Evolutionary conservation across 164 flowering plant genomes (phyloP).

Genomic region (Chimonanthus praecox): DNA sequence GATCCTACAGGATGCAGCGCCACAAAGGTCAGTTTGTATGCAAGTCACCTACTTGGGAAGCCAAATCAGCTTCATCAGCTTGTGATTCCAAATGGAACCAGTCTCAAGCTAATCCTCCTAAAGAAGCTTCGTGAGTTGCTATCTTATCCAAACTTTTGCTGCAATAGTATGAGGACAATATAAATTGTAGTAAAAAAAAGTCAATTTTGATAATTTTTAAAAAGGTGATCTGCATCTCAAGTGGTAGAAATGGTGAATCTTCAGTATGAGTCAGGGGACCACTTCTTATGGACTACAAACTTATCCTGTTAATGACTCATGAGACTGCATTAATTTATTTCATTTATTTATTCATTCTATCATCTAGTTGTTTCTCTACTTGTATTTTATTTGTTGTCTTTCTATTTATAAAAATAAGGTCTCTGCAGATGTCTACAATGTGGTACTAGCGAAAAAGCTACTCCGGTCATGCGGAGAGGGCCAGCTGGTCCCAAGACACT

Average conservation of each 20-base stretch:
- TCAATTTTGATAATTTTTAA: too few relatives aligned
- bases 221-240: not conserved
- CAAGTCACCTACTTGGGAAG: constrained; percentile 2
- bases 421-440: constrained; percentile 9
- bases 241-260: not conserved
- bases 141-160: not conserved
- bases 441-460: constrained; percentile 14
- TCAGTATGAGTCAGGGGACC: not conserved
- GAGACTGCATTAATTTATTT: not conserved
- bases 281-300: not conserved
- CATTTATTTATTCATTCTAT: not conserved
- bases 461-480: constrained; percentile 20
- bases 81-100: not conserved
- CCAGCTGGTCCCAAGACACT: constrained; percentile 14
- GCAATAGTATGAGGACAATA: too few relatives aligned
- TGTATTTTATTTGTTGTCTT: too few relatives aligned
- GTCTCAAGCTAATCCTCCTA: not conserved
- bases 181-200: too few relatives aligned
- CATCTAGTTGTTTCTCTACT: not conserved
- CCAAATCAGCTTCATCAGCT: constrained; percentile 2
- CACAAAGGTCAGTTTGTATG: constrained; percentile 20
- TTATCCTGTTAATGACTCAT: not conserved
- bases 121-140: not conserved
- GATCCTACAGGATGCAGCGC: constrained; percentile 16
- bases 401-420: not conserved